Percentiles rank a stretch among this genome's conserved stretches.
These are phyloP conservation scores for Rosa persica DNA, from an alignment of 306 rosid genomes.

Conservation along the genomic window DNA sequence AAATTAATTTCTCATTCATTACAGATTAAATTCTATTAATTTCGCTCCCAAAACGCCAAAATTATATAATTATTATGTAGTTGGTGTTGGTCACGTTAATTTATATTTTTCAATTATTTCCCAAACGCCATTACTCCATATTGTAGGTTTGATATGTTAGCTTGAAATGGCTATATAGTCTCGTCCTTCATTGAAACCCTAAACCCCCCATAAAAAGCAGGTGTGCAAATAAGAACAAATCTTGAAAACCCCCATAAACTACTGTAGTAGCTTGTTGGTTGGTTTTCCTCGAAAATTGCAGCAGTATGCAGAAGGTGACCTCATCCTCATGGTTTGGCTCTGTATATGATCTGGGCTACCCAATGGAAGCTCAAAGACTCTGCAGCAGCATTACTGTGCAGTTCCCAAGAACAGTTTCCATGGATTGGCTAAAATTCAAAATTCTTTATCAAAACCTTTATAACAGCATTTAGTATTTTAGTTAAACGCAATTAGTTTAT, in stretches of 20 bases:
- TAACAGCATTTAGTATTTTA: background rate
- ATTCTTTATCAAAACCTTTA: background rate
- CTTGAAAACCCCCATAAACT: background rate
- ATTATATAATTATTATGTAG: background rate
- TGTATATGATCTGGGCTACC: conserved; percentile 25
- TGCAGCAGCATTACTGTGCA: background rate
- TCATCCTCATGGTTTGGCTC: conserved; percentile 1
- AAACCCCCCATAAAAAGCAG: background rate
- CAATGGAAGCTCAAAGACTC: conserved; percentile 12
- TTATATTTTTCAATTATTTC: background rate
- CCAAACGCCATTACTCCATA: background rate
- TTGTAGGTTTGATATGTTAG: background rate
- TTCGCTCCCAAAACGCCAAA: background rate
- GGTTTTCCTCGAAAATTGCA: background rate
- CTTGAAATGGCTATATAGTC: background rate
- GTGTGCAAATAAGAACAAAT: conserved; percentile 10
- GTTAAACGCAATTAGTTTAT: conserved; percentile 26
- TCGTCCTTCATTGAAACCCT: conserved; percentile 2
- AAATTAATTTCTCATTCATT: background rate
- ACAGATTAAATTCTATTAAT: background rate
- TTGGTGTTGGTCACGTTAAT: background rate
- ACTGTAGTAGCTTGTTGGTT: conserved; percentile 11
- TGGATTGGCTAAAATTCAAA: background rate
- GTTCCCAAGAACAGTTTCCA: background rate
- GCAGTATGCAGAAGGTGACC: background rate